A percentile compares a stretch with the other conserved stretches of the same genome.
Evolutionary conservation across 331 rosid species (phyloP).

Genomic region (Quercus phellos): DNA sequence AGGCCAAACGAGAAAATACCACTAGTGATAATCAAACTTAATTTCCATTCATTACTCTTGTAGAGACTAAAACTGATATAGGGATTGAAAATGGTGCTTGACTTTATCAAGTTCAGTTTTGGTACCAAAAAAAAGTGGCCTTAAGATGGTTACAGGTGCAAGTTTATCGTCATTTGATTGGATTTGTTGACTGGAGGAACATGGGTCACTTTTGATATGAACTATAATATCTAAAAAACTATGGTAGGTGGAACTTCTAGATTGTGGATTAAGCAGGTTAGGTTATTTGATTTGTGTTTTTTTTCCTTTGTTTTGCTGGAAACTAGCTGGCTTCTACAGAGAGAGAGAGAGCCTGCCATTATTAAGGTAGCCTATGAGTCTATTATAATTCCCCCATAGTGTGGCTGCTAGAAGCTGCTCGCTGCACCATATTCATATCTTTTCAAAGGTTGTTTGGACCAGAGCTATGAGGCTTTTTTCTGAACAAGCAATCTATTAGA

Average conservation of each 20-base stretch:
- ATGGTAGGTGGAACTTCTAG: constrained; percentile 15
- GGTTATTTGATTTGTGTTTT: neutral
- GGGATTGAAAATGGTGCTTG: constrained; percentile 25
- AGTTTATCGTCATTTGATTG: constrained; percentile 5
- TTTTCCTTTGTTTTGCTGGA: constrained; percentile 1
- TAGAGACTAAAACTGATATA: constrained; percentile 28
- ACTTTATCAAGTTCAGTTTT: constrained; percentile 11
- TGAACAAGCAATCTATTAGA: neutral
- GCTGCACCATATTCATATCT: neutral
- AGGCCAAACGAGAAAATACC: too few relatives aligned
- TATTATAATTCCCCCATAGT: neutral
- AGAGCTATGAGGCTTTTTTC: too few relatives aligned
- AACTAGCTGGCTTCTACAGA: constrained; percentile 15
- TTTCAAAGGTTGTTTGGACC: too few relatives aligned
- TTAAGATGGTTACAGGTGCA: constrained; percentile 14
- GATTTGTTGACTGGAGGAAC: constrained; percentile 14
- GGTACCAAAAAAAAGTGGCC: neutral
- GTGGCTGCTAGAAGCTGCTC: constrained; percentile 10
- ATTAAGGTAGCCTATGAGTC: neutral
- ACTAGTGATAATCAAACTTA: too few relatives aligned
- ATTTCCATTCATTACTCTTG: constrained; percentile 20
- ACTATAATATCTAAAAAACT: constrained; percentile 13
- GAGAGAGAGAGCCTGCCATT: neutral
- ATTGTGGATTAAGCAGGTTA: constrained; percentile 6
- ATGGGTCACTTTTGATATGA: constrained; percentile 12